These are phyloP conservation scores for Neurospora sp. DNA, from an alignment of 495 filamentous ascomycete species.

Conservation along the genomic window DNA sequence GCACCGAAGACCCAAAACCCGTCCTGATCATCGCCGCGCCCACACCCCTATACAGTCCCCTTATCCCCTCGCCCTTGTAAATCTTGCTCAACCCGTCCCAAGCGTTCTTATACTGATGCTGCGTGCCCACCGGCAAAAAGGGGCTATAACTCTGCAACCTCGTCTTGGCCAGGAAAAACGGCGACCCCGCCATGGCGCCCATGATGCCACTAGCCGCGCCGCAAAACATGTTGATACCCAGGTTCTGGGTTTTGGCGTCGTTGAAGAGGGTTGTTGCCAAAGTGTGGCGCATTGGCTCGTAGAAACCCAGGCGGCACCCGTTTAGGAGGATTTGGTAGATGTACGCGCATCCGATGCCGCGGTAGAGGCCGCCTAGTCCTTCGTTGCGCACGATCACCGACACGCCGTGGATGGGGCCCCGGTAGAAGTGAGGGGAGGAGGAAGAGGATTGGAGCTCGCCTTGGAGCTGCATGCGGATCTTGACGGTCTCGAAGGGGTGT, in stretches of 20 bases:
- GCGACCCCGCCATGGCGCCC: constrained; percentile 82
- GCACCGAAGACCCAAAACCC: constrained; percentile 88
- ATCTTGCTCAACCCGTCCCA: constrained; percentile 76
- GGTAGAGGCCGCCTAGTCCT: constrained; percentile 73
- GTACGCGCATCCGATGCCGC: constrained; percentile 87
- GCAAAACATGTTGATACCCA: constrained; percentile 85
- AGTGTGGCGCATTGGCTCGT: constrained; percentile 76
- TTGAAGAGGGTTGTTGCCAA: constrained; percentile 56
- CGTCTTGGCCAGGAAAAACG: constrained; percentile 98
- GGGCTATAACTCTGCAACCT: constrained; percentile 90
- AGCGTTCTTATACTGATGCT: constrained; percentile 84
- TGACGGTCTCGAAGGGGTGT: constrained; percentile 96
- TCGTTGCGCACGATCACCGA: constrained; percentile 88
- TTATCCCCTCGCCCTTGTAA: constrained; percentile 62
- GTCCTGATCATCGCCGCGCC: constrained; percentile 95
- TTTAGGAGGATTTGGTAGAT: constrained; percentile 96
- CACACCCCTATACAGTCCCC: constrained; percentile 79
- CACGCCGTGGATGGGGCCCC: constrained; percentile 86
- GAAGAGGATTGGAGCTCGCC: constrained; percentile 85
- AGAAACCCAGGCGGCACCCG: constrained; percentile 93
- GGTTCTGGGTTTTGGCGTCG: constrained; percentile 64
- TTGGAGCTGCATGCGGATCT: constrained; percentile 96
- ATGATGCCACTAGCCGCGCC: constrained; percentile 84
- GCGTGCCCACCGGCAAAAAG: constrained; percentile 89
- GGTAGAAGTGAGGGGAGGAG: constrained; percentile 77